Evolutionary conservation across 345 rosid genomes (phyloP).

Genomic region (Populus ilicifolia): DNA sequence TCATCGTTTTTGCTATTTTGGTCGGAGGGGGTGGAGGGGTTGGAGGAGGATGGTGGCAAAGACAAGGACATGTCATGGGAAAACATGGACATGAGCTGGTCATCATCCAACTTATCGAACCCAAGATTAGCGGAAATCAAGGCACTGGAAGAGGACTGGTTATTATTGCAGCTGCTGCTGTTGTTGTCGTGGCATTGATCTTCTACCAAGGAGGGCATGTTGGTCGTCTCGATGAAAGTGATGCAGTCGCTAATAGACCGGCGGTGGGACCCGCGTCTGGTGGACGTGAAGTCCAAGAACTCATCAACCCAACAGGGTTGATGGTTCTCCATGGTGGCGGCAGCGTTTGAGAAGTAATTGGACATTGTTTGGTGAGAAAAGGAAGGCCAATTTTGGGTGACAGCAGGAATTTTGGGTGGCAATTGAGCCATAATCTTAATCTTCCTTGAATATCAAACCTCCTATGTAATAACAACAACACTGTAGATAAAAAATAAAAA

Average conservation of each 20-base stretch:
- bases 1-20: slow-evolving; percentile 62
- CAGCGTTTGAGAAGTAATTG: background rate
- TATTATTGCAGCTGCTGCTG: background rate
- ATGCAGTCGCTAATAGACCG: slow-evolving; percentile 81
- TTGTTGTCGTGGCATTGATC: slow-evolving; percentile 9
- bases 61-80: slow-evolving; percentile 55
- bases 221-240: slow-evolving; percentile 52
- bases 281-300: slow-evolving; percentile 76
- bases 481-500: background rate
- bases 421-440: slow-evolving; percentile 15
- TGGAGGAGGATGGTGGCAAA: slow-evolving; percentile 47
- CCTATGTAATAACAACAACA: background rate
- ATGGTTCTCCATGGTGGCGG: slow-evolving; percentile 12
- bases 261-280: slow-evolving; percentile 69
- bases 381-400: slow-evolving; percentile 21
- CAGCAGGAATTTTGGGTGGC: slow-evolving; percentile 23
- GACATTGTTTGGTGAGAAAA: slow-evolving; percentile 47
- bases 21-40: slow-evolving; percentile 70
- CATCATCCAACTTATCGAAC: slow-evolving; percentile 71
- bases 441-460: background rate
- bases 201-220: slow-evolving; percentile 29
- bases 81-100: slow-evolving; percentile 82
- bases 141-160: slow-evolving; percentile 5
- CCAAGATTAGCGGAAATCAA: slow-evolving; percentile 11
- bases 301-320: slow-evolving; percentile 72